Evolutionary conservation across 225 moss, liverwort and hornwort genomes (phyloP).

Genomic region (Pseudisothecium myosuroides): DNA sequence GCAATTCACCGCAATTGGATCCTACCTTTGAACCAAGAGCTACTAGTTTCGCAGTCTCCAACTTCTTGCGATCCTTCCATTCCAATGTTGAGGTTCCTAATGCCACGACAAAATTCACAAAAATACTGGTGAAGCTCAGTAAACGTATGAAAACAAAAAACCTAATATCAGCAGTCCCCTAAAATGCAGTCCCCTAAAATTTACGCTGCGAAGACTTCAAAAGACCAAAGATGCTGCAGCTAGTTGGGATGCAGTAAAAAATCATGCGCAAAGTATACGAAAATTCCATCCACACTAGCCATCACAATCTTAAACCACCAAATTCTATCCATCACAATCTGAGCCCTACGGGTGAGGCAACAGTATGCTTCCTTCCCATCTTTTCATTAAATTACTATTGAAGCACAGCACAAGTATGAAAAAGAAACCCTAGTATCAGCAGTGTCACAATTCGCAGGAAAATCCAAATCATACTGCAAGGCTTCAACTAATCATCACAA

Average conservation of each 20-base stretch:
- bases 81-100: conserved; percentile 76
- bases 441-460: background rate
- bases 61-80: conserved; percentile 90
- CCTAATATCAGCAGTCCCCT: background rate
- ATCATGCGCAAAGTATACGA: no score
- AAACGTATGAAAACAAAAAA: background rate
- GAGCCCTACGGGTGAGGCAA: background rate
- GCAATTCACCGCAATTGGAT: background rate
- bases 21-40: conserved; percentile 82
- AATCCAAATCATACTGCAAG: background rate
- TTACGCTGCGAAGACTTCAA: background rate
- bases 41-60: conserved; percentile 55
- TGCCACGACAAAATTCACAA: background rate
- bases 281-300: background rate
- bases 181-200: background rate
- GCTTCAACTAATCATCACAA: background rate
- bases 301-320: background rate
- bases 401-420: background rate
- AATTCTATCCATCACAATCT: background rate
- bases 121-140: background rate
- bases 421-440: background rate
- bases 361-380: background rate
- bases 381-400: background rate
- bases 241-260: background rate
- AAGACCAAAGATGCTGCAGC: background rate